A percentile compares a stretch with the other conserved stretches of the same genome.
Conservation (phyloP, 805 yeast species). For the Metschnikowia noctiluminum region DNA sequence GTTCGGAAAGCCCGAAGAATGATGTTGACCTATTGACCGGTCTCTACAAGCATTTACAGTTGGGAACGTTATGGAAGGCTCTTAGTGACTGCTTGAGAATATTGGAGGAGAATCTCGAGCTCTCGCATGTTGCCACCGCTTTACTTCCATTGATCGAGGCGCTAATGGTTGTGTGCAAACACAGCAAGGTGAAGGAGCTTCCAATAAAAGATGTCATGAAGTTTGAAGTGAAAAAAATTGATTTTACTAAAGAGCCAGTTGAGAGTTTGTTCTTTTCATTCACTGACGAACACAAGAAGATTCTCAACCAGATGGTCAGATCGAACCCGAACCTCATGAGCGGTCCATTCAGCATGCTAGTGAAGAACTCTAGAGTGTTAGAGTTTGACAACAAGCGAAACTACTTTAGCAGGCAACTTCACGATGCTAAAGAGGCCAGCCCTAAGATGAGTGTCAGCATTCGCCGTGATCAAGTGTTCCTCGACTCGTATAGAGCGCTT, state of each 20-base stretch:
- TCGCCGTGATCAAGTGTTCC: slow-evolving; percentile 84
- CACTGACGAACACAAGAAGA: slow-evolving; percentile 83
- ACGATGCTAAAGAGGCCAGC: slow-evolving; percentile 42
- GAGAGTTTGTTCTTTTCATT: slow-evolving; percentile 79
- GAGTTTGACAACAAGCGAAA: slow-evolving; percentile 93
- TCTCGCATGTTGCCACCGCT: slow-evolving; percentile 63
- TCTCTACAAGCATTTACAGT: slow-evolving; percentile 62
- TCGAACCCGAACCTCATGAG: slow-evolving; percentile 89
- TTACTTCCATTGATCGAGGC: slow-evolving; percentile 86
- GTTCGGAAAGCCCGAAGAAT: slow-evolving; percentile 11
- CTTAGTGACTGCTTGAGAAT: slow-evolving; percentile 67
- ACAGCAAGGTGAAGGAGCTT: slow-evolving; percentile 59
- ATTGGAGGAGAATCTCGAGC: slow-evolving; percentile 54
- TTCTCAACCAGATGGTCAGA: slow-evolving; percentile 87
- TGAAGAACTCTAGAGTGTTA: slow-evolving; percentile 80
- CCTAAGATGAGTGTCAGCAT: slow-evolving; percentile 62
- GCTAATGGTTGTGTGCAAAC: slow-evolving; percentile 94
- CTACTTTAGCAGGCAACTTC: slow-evolving; percentile 75
- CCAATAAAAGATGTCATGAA: slow-evolving; percentile 53
- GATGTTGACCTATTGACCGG: slow-evolving; percentile 50
- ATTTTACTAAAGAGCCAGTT: slow-evolving; percentile 70
- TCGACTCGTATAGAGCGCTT: slow-evolving; percentile 82
- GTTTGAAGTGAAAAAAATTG: slow-evolving; percentile 60
- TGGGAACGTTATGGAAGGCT: slow-evolving; percentile 84
- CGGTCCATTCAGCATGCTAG: slow-evolving; percentile 90